A percentile compares a stretch with the other conserved stretches of the same genome.
Conservation (phyloP, 345 rosid species). For the Theobroma cacao region DNA sequence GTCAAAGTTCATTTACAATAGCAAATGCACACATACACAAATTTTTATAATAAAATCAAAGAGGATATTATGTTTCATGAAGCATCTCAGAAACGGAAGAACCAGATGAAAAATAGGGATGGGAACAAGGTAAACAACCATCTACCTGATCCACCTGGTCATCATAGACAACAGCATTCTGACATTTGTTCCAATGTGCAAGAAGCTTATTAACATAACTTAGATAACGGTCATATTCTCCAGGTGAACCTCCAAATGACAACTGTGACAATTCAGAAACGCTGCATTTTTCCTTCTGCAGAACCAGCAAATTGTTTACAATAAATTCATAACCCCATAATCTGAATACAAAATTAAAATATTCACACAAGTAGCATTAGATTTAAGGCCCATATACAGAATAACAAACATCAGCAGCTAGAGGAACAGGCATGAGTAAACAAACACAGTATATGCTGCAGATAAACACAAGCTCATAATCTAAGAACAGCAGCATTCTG, state of each 20-base stretch:
- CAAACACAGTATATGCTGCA: not conserved
- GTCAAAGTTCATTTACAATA: not conserved
- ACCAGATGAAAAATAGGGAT: not conserved
- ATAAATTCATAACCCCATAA: not conserved
- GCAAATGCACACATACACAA: not conserved
- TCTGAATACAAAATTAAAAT: not conserved
- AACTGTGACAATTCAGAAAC: constrained; percentile 24
- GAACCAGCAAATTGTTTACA: not conserved
- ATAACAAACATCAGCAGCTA: not conserved
- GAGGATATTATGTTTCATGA: not conserved
- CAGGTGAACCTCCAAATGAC: constrained; percentile 22
- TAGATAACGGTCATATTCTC: not conserved
- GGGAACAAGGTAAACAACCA: not conserved
- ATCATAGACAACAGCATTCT: constrained; percentile 40
- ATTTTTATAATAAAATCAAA: not conserved
- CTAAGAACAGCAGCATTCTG: not conserved
- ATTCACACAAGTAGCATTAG: not conserved
- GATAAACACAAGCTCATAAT: not conserved
- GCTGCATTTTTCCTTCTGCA: constrained; percentile 5
- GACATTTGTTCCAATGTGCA: constrained; percentile 24
- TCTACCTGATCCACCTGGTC: constrained; percentile 31
- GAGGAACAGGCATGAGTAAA: not conserved
- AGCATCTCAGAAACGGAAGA: not conserved
- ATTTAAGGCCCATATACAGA: not conserved
- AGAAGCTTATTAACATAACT: constrained; percentile 27